Evolutionary conservation across 345 rosid genomes (phyloP), one percentile per base, ranked within the genome.

Genomic region (Lagerstroemia speciosa): DNA sequence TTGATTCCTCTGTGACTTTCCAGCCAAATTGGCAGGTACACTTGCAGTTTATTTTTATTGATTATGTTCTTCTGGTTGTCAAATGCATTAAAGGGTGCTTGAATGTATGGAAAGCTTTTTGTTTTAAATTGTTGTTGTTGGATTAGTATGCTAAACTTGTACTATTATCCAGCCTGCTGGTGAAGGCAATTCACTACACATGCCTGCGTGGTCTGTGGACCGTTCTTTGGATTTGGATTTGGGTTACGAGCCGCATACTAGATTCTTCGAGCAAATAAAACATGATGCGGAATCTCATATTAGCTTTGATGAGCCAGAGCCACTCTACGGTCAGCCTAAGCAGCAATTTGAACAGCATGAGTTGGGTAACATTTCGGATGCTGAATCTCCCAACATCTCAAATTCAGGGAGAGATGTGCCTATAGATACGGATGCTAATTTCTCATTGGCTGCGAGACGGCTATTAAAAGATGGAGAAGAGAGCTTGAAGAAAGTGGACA

Each of bases 401-500:
- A 71, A 73, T 79, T 77, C 75, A 67, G 86, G 79, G 50, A 81
- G 76, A 69, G 81, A 81, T 64, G 32, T 69, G n/a, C 40, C 79
- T 73, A 62, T 68, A 57, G 91, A 83, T 71, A 79, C 86, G 67
- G 87, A 74, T 75, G 69, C 72, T 72, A 81, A 75, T 73, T 73
- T 69, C 66, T 19, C 75, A 68, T 71, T 79, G 2, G 20, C 80
- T 64, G 66, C 73, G 36, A 90, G 78, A 80, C 83, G 78, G 68
- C 71, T 83, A 55, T 82, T 92, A 46, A 66, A 85, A 31, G 83
- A 84, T 69, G 80, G 78, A 37, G 89, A 85, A 64, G 87, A 90
- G 45, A 78, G 86, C 74, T 79, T 92, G 80, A 87, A 87, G 72
- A 90, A 92, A 73, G 96, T 88, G 55, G 98, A 92, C 70, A 92